Base-by-base conservation (phyloP, 768 basidiomycete genomes). In the Tylopilus plumbeoviolaceoides region DNA sequence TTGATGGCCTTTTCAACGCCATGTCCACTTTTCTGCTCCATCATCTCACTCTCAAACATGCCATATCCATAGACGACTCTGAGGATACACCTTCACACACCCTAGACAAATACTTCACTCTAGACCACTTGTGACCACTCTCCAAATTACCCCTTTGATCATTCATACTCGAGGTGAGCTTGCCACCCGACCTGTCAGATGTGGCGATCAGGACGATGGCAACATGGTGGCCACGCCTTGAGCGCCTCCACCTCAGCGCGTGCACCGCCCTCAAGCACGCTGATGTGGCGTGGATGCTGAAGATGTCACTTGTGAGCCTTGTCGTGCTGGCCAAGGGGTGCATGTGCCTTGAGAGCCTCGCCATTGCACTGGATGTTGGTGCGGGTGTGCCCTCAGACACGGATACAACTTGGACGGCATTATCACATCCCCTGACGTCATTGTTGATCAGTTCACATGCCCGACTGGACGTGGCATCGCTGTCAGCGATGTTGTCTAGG, bases 151-250 rank as follows among this genome's bases (percentile, higher is more conserved):
- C 55, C 30, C 63, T 80, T 31, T 63, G 64, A 28, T 64, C 62
- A 38, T 62, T 80, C 15, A 60, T 69, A 17, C 60, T 77, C 36
- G 76, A 79, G 51, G 67, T 71, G 11, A 73, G 72, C 1, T 53
- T 74, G 33, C 76, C 76, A 3, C 71, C 71, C 5, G 59, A 62
- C 56, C 52, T 79, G n/a, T 64, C 56, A 21, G 77, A 80, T 57
- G 11, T 56, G 28, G 74, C 73, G 36, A 54, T 79, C 21, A 69
- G 65, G 33, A 64, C 67, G 46, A 59, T 80, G 39, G 55, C 69
- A 15, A 62, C 55, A 6, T 78, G 73, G 72, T 79, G 79, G 79
- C 78, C 78, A 17, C 51, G 60, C 36, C 68, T 81, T 6, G 61
- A 68, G 9, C 65, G 70, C 42, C 72, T 81, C 30, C 72, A 79